Evolutionary conservation across 2,329 filamentous ascomycete genomes (phyloP), one percentile per base, ranked within the genome.

Genomic region (Scytalidium lignicola): DNA sequence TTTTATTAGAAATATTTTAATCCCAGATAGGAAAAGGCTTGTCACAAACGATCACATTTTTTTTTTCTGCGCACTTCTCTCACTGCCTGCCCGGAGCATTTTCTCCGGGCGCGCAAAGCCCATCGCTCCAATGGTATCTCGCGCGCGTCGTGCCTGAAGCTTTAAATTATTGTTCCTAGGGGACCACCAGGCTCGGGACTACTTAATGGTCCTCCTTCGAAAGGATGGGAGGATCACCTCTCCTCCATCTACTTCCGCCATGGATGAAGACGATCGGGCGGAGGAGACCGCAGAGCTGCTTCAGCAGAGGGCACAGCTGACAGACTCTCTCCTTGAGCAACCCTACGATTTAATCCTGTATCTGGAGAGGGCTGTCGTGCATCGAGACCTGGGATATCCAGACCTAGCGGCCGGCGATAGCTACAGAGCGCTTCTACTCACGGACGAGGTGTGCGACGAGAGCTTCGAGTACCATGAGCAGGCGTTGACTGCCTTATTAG

Each of bases 351-450:
- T 82, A 29, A 72, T 86, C 48, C 71, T 85, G 7, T 85, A 84
- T 56, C 72, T 88, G 48, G 77, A 85, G 55, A 81, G 91, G 26
- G 89, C 89, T 20, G 71, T 79, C 28, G 73, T 86, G 40, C 83
- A 96, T 66, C 78, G 83, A 15, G 73, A 82, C 42, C 75, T 96
- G 43, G 88, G 83, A 32, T 97, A 96, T 66, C 89, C 90, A 0
- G 93, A 99, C 66, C 79, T 99, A 37, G 90, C 90, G 4, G 85
- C 86, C 10, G 89, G 90, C 28, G 91, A 96, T 72, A 89, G 90
- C 4, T 97, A 97, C 65, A 85, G 87, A 48, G 90, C 91, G 1
- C 76, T 97, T n/a, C 79, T 96, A 3, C 73, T 99, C 43, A 79
- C 87, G 15, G 92, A 97, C 62, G 89, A 93, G 56, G 78, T 90